A percentile compares a stretch with the other conserved stretches of the same genome.
Evolutionary conservation across 805 yeast species (phyloP).

Genomic region (Spathaspora boniae): DNA sequence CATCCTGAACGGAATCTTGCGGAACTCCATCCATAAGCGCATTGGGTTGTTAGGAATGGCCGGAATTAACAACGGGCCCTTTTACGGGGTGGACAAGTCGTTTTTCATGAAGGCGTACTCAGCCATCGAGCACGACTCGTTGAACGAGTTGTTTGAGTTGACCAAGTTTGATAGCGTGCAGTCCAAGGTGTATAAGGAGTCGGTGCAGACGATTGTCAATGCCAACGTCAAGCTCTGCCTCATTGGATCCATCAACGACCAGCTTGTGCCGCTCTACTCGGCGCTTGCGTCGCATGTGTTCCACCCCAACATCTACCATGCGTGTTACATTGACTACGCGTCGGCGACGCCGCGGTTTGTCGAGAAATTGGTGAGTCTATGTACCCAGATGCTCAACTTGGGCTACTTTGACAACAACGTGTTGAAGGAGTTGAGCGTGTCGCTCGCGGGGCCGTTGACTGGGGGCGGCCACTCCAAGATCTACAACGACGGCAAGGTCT

Average conservation of each 20-base stretch:
- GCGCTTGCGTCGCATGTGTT: conserved; percentile 75
- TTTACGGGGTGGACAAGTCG: conserved; percentile 83
- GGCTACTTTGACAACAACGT: conserved; percentile 87
- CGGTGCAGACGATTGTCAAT: conserved; percentile 59
- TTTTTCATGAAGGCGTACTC: conserved; percentile 84
- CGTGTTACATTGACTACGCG: conserved; percentile 82
- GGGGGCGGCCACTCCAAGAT: conserved; percentile 94
- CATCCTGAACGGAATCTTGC: conserved; percentile 51
- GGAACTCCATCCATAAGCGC: conserved; percentile 38
- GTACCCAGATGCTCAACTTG: conserved; percentile 67
- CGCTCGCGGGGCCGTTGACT: conserved; percentile 80
- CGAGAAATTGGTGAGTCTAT: conserved; percentile 65
- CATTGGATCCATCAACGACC: conserved; percentile 91
- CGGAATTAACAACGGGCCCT: conserved; percentile 92
- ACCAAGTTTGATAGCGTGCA: conserved; percentile 73
- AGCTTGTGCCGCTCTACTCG: conserved; percentile 87
- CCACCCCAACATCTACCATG: conserved; percentile 88
- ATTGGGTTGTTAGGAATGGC: conserved; percentile 91
- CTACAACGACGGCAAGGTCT: conserved; percentile 81
- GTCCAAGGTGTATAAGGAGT: conserved; percentile 65
- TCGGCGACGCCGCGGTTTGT: conserved; percentile 79
- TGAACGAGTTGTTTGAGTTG: conserved; percentile 83
- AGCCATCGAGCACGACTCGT: conserved; percentile 82
- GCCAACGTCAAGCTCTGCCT: conserved; percentile 75
- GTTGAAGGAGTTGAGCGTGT: conserved; percentile 72